Conservation (phyloP, 148 eudicot genomes). For the Fallopia convolvulus region DNA sequence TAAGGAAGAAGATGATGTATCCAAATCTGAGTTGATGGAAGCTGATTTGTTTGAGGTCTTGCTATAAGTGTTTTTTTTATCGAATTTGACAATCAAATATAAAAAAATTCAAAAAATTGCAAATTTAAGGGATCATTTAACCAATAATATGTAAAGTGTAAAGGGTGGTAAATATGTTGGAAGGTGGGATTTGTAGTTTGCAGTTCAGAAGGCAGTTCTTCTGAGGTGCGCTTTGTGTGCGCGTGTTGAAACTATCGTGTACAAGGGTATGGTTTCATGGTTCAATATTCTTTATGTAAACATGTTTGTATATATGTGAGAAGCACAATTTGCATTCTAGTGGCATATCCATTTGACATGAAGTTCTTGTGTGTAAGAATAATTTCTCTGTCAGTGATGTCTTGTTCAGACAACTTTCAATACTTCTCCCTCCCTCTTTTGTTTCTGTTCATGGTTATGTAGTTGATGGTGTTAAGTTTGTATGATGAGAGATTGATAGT, state of each 20-base stretch:
- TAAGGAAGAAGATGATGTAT: neutral
- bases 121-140: neutral
- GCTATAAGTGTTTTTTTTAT: neutral
- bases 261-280: neutral
- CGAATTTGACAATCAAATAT: neutral
- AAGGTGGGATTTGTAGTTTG: neutral
- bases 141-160: neutral
- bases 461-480: neutral
- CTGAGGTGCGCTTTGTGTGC: neutral
- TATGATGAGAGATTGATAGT: neutral
- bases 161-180: neutral
- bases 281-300: neutral
- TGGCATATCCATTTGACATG: neutral
- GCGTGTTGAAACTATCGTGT: neutral
- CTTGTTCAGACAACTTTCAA: neutral
- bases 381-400: neutral
- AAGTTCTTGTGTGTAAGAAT: neutral
- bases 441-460: neutral
- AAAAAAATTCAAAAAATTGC: neutral
- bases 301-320: slow-evolving; percentile 4
- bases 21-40: neutral
- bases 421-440: neutral
- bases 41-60: neutral
- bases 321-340: neutral
- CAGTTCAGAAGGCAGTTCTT: neutral